Evolutionary conservation across 768 basidiomycete genomes (phyloP), one percentile per base, ranked within the genome.

Genomic region (Kwoniella botswanensis): DNA sequence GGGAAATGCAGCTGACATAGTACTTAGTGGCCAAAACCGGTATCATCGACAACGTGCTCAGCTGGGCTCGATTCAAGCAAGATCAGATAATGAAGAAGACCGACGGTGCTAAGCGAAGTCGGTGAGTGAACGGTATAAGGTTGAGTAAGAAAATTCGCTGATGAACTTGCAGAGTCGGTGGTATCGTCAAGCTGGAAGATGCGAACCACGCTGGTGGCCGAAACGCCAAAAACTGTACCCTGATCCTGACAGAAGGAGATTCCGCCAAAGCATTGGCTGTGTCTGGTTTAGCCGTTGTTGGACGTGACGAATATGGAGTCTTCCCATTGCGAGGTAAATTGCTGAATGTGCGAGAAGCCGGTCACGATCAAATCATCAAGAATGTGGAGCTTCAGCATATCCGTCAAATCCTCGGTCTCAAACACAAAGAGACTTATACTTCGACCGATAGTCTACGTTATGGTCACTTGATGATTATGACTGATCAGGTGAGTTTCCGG

Each of bases 161-260:
- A 74, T 55, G 10, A 18, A 4, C 18, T 42, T 17, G 17, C 65
- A 97, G 97, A 66, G 87, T 99, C 63, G 88, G 92, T 4, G 97
- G 97, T 54, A 86, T 98, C 82, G 89, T 92, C 54, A 98, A 98
- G 82, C 89, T 99, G 17, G 89, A 94, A 26, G 97, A 99, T 77
- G 97, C 97, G 57, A 98, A 99, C 86, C 95, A 94, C 76, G 97
- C 97, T 1, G 97, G 97, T 10, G 92, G 93, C 6, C 90, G 86
- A 76, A 86, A 89, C 54, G 94, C 89, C 6, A 87, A 88, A 58
- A 87, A 90, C 56, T 98, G 97, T 78, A 98, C 97, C 1, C 88
- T 99, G 65, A 99, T 99, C 69, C 86, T 99, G 4, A 98, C 97
- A 0, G 97, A 99, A 88, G 97, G 97, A 87, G 96, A 98, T 85